Percentiles rank a stretch among this genome's conserved stretches.
phyloP scores from a whole-genome alignment of 441 rosid species.

The Eruca vesicaria region DNA sequence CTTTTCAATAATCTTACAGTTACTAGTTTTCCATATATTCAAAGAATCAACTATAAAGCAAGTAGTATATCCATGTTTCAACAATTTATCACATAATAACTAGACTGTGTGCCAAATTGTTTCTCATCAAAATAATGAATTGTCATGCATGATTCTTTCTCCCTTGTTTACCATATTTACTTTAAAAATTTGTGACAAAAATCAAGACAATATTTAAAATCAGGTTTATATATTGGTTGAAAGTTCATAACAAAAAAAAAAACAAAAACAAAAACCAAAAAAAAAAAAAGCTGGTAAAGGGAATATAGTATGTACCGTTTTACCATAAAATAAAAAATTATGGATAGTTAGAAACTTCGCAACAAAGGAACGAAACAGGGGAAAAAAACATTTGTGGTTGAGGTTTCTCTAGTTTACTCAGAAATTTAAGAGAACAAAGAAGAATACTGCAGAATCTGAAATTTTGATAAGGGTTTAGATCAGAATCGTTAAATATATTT shows the following conservation, averaged over 20 bases:
- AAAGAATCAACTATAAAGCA: neutral
- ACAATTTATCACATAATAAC: no score
- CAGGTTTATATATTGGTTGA: no score
- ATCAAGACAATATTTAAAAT: no score
- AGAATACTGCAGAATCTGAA: neutral
- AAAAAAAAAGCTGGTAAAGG: no score
- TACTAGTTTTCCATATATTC: neutral
- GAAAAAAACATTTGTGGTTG: neutral
- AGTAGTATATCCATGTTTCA: neutral
- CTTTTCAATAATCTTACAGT: neutral
- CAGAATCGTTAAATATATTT: neutral
- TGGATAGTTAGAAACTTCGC: neutral
- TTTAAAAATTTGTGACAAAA: no score
- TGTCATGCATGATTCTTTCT: no score
- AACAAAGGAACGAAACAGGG: no score
- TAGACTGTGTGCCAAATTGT: neutral
- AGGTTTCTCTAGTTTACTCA: neutral
- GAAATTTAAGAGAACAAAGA: neutral
- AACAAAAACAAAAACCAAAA: no score
- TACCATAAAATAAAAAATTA: neutral
- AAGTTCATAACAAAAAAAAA: no score
- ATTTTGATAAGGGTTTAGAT: neutral
- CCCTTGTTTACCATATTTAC: no score
- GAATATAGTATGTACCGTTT: no score
- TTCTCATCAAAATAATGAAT: no score